A percentile compares a stretch with the other conserved stretches of the same genome.
Evolutionary conservation across 192 early-diverging fungal species (phyloP).

Genomic region (Rhizophagus sp.): DNA sequence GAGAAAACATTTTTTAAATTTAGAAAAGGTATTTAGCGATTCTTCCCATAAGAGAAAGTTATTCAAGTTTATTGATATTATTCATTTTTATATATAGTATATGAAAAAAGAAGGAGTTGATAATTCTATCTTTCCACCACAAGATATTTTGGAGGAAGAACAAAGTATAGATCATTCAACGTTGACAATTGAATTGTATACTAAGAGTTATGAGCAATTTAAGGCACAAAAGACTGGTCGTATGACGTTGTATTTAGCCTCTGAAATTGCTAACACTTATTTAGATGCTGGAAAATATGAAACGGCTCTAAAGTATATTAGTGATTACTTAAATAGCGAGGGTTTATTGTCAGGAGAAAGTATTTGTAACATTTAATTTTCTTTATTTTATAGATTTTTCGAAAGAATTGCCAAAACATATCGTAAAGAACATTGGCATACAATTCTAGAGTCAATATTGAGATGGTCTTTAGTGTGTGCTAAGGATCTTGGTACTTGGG

Average conservation of each 20-base stretch:
- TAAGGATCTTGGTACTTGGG: constrained; percentile 59
- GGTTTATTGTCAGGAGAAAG: neutral
- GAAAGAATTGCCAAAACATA: constrained; percentile 88
- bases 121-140: constrained; percentile 36
- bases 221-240: constrained; percentile 70
- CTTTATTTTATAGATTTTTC: constrained; percentile 61
- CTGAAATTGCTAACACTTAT: constrained; percentile 87
- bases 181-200: constrained; percentile 80
- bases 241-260: constrained; percentile 82
- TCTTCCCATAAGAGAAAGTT: neutral
- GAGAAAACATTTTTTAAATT: constrained; percentile 56
- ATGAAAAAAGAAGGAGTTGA: constrained; percentile 3
- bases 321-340: neutral
- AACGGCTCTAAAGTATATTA: constrained; percentile 69
- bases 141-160: constrained; percentile 47
- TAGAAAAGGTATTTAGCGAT: constrained; percentile 38
- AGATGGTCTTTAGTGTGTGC: constrained; percentile 71
- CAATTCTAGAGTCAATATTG: constrained; percentile 68
- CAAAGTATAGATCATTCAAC: constrained; percentile 62
- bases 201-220: constrained; percentile 90
- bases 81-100: neutral
- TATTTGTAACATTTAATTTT: neutral
- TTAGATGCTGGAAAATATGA: constrained; percentile 75
- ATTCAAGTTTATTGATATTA: neutral
- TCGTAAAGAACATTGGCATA: constrained; percentile 81